Base-by-base conservation (phyloP, 805 yeast species). In the Cyberlindnera mississippiensis region DNA sequence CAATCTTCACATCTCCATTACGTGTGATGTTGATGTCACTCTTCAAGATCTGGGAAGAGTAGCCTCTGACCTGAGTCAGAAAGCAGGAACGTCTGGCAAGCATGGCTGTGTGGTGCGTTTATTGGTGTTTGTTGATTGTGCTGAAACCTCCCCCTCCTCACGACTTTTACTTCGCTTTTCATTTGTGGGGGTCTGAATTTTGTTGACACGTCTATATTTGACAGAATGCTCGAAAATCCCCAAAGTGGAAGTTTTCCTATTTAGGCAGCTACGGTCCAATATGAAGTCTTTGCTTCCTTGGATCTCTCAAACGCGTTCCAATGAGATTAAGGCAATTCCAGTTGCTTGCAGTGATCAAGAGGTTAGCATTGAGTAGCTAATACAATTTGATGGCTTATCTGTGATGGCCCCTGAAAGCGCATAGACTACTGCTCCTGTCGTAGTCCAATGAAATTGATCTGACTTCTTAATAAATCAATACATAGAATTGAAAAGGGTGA, bases 21-120 rank as follows among this genome's bases (percentile, higher is more conserved):
- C 78, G 73, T 42, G 91, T 82, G 63, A 86, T 78, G 60, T 79
- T 78, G 56, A 82, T 66, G 63, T 86, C 93, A 44, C 77, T 70
- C 45, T 67, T 68, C 37, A 72, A 38, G 9, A 53, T 42, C 6
- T 37, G 37, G 1, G 54, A 37, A 13, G 56, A 52, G 37, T 55
- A 52, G 15, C 27, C 43, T 49, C 59, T 50, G 20, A 46, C 44
- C 15, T 44, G 48, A 16, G 16, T 36, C 8, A 46, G 19, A 6
- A 22, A 28, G 17, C 17, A 8, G n/a, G 29, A 6, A 18, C 45
- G 45, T 31, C 27, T 41, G 14, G 41, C 28, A 13, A 41, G 33
- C 40, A 41, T 41, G 16, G 15, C n/a, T 15, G 20, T 13, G 19
- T 24, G 37, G 6, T 26, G 12, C 9, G 22, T 20, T 24, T 29